Evolutionary conservation across 2,329 filamentous ascomycete genomes (phyloP).

Genomic region (Colletotrichum agaves): DNA sequence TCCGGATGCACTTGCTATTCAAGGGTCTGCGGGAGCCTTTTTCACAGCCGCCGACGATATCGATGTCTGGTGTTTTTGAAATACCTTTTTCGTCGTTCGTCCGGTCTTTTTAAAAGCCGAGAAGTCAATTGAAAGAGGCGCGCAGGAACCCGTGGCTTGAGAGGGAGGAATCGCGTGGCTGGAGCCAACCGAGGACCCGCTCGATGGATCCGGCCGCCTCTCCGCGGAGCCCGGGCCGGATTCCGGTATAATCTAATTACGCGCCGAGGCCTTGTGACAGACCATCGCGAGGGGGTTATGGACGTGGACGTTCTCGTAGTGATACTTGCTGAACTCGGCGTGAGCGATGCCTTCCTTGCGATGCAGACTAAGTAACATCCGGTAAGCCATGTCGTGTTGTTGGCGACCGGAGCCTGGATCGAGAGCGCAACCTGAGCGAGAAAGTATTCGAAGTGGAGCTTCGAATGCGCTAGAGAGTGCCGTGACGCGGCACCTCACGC

Average conservation of each 20-base stretch:
- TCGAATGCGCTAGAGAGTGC: no score
- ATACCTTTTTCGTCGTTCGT: constrained; percentile 2
- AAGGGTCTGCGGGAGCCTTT: no score
- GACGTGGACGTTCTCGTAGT: constrained; percentile 42
- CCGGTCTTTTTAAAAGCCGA: constrained; percentile 7
- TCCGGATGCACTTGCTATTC: background rate
- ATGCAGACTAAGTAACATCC: constrained; percentile 38
- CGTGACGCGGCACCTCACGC: background rate
- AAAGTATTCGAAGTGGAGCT: background rate
- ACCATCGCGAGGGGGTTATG: constrained; percentile 39
- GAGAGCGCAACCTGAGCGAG: background rate
- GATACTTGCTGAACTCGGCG: constrained; percentile 40
- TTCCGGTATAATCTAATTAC: background rate
- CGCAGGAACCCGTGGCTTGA: background rate
- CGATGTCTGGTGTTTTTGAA: background rate
- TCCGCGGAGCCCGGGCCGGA: constrained; percentile 19
- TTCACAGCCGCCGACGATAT: background rate
- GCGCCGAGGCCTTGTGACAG: background rate
- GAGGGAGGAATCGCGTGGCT: constrained; percentile 15
- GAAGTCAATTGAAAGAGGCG: background rate
- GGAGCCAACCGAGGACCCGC: background rate
- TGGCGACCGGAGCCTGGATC: background rate
- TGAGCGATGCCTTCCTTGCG: constrained; percentile 40
- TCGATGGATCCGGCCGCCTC: background rate
- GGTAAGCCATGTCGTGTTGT: constrained; percentile 4